These are phyloP conservation scores for Phytophthora pinifolia DNA, from an alignment of 352 stramenopile species.

Conservation along the genomic window DNA sequence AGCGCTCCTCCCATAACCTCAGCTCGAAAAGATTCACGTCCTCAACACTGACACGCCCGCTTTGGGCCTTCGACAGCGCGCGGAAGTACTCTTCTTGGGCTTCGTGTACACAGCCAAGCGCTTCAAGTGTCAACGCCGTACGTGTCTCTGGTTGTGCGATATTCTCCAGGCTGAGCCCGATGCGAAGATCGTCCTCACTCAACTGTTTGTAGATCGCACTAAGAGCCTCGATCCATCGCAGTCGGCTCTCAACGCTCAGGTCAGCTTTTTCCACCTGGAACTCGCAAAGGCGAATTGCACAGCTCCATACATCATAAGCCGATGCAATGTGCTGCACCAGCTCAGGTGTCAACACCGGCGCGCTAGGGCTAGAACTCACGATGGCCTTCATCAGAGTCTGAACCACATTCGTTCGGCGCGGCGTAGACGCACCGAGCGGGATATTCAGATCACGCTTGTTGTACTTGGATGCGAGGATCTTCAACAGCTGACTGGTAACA, in stretches of 20 bases:
- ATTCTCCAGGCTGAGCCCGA: constrained; percentile 79
- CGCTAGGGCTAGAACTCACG: constrained; percentile 48
- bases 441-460: constrained; percentile 86
- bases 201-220: constrained; percentile 86
- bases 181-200: constrained; percentile 82
- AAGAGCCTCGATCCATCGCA: constrained; percentile 87
- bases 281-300: constrained; percentile 70
- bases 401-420: constrained; percentile 77
- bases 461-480: constrained; percentile 86
- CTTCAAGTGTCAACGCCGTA: constrained; percentile 73
- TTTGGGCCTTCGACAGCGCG: constrained; percentile 77
- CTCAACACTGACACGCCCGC: constrained; percentile 67
- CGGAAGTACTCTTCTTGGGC: constrained; percentile 89
- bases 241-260: constrained; percentile 62
- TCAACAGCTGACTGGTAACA: constrained; percentile 62
- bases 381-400: constrained; percentile 85
- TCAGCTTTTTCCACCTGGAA: constrained; percentile 79
- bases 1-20: constrained; percentile 87
- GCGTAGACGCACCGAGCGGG: constrained; percentile 44
- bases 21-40: constrained; percentile 88
- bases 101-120: constrained; percentile 82
- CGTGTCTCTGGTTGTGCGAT: constrained; percentile 74
- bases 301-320: constrained; percentile 84
- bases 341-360: constrained; percentile 81
- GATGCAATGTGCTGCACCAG: constrained; percentile 81